Evolutionary conservation across 768 basidiomycete species (phyloP).

Genomic region (Lactarius deliciosus): DNA sequence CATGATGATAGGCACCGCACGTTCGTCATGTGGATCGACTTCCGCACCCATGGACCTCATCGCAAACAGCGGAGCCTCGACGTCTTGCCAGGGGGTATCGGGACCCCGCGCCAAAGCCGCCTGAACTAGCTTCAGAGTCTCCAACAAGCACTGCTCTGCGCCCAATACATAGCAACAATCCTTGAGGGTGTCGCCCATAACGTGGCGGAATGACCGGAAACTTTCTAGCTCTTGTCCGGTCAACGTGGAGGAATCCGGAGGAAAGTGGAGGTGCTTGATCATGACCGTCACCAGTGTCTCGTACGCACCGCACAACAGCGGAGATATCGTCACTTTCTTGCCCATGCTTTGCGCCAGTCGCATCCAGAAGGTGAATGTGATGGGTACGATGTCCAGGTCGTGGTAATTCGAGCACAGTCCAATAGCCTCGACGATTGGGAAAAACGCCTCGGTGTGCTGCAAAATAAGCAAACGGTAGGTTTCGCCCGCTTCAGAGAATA

Average conservation of each 20-base stretch:
- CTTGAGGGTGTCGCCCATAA: conserved; percentile 98
- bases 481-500: conserved; percentile 97
- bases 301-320: conserved; percentile 82
- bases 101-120: conserved; percentile 62
- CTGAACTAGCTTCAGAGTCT: conserved; percentile 79
- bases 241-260: conserved; percentile 62
- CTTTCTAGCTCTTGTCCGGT: conserved; percentile 86
- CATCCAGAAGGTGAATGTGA: conserved; percentile 99
- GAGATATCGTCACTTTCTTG: conserved; percentile 68
- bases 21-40: conserved; percentile 77
- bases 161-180: conserved; percentile 96
- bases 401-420: conserved; percentile 88
- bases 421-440: conserved; percentile 94
- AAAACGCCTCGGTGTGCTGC: conserved; percentile 88
- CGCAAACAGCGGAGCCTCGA: conserved; percentile 96
- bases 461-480: conserved; percentile 87
- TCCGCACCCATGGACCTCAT: conserved; percentile 98
- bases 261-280: conserved; percentile 90
- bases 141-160: conserved; percentile 76
- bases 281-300: conserved; percentile 80
- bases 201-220: conserved; percentile 93
- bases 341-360: conserved; percentile 87
- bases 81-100: conserved; percentile 83
- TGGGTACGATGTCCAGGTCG: conserved; percentile 94
- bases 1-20: conserved; percentile 94